Conservation (phyloP, 2,329 filamentous ascomycete species). For the Aureobasidium pullulans region DNA sequence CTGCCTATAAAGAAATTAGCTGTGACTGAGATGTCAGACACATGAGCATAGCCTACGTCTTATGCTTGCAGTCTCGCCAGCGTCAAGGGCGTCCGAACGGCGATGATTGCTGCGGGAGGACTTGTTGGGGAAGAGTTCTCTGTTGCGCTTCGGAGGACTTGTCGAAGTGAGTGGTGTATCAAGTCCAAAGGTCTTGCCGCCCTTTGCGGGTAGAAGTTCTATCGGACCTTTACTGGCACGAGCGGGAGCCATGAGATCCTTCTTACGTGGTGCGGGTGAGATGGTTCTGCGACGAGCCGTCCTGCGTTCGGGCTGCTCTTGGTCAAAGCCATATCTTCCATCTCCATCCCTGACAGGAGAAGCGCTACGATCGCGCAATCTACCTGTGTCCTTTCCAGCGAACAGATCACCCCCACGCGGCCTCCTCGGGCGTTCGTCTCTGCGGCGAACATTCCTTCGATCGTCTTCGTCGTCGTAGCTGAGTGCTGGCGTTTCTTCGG, state of each 20-base stretch:
- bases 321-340: constrained; percentile 42
- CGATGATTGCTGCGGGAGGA: constrained; percentile 33
- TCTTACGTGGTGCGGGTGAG: constrained; percentile 25
- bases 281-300: constrained; percentile 37
- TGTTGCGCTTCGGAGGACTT: constrained; percentile 22
- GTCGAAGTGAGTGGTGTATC: not conserved
- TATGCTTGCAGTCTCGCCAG: constrained; percentile 19
- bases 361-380: constrained; percentile 52
- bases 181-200: constrained; percentile 11
- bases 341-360: constrained; percentile 46
- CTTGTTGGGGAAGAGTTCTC: constrained; percentile 35
- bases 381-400: constrained; percentile 30
- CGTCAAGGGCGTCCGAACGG: constrained; percentile 36
- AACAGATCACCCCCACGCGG: constrained; percentile 25
- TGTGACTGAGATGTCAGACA: not conserved
- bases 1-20: constrained; percentile 7
- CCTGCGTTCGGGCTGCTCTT: constrained; percentile 40
- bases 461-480: constrained; percentile 20
- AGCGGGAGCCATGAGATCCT: constrained; percentile 13
- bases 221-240: constrained; percentile 18
- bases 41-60: constrained; percentile 7
- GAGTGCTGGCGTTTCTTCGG: constrained; percentile 37
- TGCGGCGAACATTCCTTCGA: constrained; percentile 20
- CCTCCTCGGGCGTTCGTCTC: constrained; percentile 8
- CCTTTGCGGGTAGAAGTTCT: constrained; percentile 11